These are phyloP conservation scores for Potentilla sterilis DNA, from an alignment of 306 rosid genomes.

Conservation along the genomic window DNA sequence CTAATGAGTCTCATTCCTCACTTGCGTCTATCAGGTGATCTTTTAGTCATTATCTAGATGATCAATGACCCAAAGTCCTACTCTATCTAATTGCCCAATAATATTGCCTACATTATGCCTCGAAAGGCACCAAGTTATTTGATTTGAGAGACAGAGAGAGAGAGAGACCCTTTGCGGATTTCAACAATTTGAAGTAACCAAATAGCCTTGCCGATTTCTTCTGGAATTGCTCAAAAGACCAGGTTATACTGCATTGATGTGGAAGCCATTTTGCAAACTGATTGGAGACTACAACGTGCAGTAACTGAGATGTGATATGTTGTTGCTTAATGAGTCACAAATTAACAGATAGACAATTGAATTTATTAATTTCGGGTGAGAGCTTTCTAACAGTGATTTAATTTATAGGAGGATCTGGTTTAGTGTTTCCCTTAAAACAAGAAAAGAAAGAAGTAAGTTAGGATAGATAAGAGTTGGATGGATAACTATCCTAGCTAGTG, in stretches of 20 bases:
- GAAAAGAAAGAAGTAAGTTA: neutral
- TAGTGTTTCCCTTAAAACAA: neutral
- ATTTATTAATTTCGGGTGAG: neutral
- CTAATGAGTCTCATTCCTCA: neutral
- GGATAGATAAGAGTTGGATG: neutral
- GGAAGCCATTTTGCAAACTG: slow-evolving; percentile 13
- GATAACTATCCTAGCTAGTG: neutral
- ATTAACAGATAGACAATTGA: neutral
- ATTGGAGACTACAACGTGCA: neutral
- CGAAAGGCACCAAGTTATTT: neutral
- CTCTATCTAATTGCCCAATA: neutral
- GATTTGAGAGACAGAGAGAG: neutral
- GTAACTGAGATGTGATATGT: neutral
- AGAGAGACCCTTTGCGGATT: too few species aligned
- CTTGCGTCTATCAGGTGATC: neutral
- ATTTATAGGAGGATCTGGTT: neutral
- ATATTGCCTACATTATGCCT: neutral
- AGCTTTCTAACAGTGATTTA: neutral
- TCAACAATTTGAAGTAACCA: too few species aligned
- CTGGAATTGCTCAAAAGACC: neutral
- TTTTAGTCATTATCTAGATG: neutral
- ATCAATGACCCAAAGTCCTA: neutral
- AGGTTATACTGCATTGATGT: neutral
- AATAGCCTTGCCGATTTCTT: neutral
- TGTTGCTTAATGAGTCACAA: neutral